Evolutionary conservation across 2,329 filamentous ascomycete species (phyloP).

Genomic region (Aspergillus versicolor): DNA sequence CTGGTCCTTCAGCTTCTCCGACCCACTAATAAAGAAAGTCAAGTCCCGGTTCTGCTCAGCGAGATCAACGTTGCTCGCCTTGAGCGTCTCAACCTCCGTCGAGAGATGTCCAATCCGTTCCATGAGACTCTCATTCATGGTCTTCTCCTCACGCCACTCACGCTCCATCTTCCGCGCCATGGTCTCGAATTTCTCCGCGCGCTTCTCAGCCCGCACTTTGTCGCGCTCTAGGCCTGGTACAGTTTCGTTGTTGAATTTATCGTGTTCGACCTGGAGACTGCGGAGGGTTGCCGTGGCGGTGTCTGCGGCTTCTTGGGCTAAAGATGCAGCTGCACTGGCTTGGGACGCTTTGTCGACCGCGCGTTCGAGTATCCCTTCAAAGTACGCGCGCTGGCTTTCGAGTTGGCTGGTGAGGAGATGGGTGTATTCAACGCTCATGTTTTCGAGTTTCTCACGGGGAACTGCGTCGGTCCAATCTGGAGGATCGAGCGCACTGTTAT

Average conservation of each 20-base stretch:
- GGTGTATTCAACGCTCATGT: conserved; percentile 90
- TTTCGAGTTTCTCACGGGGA: conserved; percentile 63
- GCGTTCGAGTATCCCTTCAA: conserved; percentile 86
- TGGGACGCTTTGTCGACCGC: conserved; percentile 84
- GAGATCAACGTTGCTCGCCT: conserved; percentile 66
- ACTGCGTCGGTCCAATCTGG: conserved; percentile 47
- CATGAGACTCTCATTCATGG: conserved; percentile 77
- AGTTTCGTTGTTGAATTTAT: conserved; percentile 53
- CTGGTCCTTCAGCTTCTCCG: conserved; percentile 72
- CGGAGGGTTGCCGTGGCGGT: conserved; percentile 55
- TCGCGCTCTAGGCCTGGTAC: conserved; percentile 72
- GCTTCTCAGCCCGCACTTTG: conserved; percentile 64
- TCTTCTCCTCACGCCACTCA: conserved; percentile 82
- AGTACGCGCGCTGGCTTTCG: conserved; percentile 89
- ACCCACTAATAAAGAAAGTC: conserved; percentile 80
- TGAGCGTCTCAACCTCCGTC: conserved; percentile 57
- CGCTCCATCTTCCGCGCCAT: conserved; percentile 74
- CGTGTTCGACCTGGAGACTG: conserved; percentile 58
- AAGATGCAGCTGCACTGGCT: conserved; percentile 57
- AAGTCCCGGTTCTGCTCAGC: conserved; percentile 85
- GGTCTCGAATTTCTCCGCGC: conserved; percentile 69
- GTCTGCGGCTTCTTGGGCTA: conserved; percentile 63
- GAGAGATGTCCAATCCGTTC: conserved; percentile 69
- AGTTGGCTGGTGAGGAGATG: conserved; percentile 90
- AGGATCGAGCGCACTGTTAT: conserved; percentile 43